phyloP scores from a whole-genome alignment of 2,329 filamentous ascomycete species.

The Stemphylium beticola region DNA sequence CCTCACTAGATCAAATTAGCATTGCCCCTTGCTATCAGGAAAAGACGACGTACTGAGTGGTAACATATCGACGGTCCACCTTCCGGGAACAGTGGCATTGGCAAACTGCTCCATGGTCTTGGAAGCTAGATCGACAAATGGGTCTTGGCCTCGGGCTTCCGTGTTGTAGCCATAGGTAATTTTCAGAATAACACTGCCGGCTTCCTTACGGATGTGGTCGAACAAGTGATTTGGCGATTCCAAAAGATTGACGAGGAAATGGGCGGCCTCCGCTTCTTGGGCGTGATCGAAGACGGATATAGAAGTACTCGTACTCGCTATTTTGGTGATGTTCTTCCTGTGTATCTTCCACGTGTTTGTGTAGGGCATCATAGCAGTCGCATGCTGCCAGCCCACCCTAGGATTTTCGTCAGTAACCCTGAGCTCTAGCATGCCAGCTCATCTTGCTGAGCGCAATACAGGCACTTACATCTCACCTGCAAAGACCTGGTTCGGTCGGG shows the following conservation, averaged over 20 bases:
- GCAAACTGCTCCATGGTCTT: conserved; percentile 51
- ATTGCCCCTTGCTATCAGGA: no score
- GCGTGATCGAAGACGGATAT: conserved; percentile 25
- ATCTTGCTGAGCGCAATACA: conserved; percentile 10
- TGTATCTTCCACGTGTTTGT: conserved; percentile 27
- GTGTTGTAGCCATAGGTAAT: conserved; percentile 53
- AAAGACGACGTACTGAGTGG: conserved; percentile 46
- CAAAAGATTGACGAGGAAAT: conserved; percentile 31
- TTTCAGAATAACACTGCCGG: conserved; percentile 35
- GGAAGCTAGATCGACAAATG: conserved; percentile 52
- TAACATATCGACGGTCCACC: conserved; percentile 56
- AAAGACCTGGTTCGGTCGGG: conserved; percentile 25
- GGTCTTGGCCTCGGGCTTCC: conserved; percentile 49
- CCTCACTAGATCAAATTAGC: conserved; percentile 29
- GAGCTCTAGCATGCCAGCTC: background rate
- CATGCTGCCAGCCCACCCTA: conserved; percentile 29
- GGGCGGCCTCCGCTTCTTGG: conserved; percentile 30
- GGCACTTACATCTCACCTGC: conserved; percentile 26
- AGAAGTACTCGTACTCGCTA: conserved; percentile 25
- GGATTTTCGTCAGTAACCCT: background rate
- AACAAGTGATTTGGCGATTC: conserved; percentile 25
- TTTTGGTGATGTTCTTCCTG: conserved; percentile 33
- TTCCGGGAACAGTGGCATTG: conserved; percentile 50
- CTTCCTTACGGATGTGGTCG: conserved; percentile 34
- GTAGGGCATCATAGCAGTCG: conserved; percentile 24